A percentile compares a stretch with the other conserved stretches of the same genome.
Evolutionary conservation across 2,329 filamentous ascomycete genomes (phyloP).

Genomic region (Fusarium kyushuense): DNA sequence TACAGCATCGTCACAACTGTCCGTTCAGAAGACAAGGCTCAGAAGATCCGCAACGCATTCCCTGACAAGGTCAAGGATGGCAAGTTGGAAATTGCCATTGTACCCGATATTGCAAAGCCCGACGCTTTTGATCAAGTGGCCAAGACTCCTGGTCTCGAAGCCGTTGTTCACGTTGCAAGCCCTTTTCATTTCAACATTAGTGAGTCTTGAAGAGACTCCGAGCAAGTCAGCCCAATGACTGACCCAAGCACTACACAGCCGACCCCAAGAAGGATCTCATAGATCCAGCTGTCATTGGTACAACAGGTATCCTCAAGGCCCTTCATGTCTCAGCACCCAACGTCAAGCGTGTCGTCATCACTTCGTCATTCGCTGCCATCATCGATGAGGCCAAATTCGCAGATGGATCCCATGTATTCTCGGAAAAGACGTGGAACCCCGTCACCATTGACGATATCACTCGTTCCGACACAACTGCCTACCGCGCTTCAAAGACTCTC

Average conservation of each 20-base stretch:
- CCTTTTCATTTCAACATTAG: slow-evolving; percentile 68
- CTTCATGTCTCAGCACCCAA: slow-evolving; percentile 68
- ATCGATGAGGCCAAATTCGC: slow-evolving; percentile 54
- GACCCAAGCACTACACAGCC: slow-evolving; percentile 37
- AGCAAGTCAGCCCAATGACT: background rate
- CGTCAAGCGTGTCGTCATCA: slow-evolving; percentile 78
- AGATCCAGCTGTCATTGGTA: slow-evolving; percentile 69
- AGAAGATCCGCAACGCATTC: slow-evolving; percentile 63
- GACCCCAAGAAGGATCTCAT: slow-evolving; percentile 67
- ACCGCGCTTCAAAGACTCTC: slow-evolving; percentile 67
- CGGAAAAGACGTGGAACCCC: slow-evolving; percentile 67
- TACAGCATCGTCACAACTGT: slow-evolving; percentile 69
- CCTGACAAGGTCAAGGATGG: slow-evolving; percentile 54
- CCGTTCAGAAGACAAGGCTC: slow-evolving; percentile 65
- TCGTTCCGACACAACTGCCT: slow-evolving; percentile 57
- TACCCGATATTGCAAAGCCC: slow-evolving; percentile 80
- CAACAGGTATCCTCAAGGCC: slow-evolving; percentile 77
- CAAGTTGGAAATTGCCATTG: slow-evolving; percentile 67
- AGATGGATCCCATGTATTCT: slow-evolving; percentile 58
- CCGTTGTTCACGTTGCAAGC: slow-evolving; percentile 71
- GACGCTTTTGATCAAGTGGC: slow-evolving; percentile 78
- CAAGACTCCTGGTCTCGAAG: slow-evolving; percentile 62
- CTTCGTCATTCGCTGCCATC: slow-evolving; percentile 68
- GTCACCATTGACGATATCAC: slow-evolving; percentile 60
- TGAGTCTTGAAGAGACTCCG: slow-evolving; percentile 28